Evolutionary conservation across 1,139 yeast species (phyloP), one percentile per base, ranked within the genome.

Genomic region (Kurtzmaniella quercitrusa): DNA sequence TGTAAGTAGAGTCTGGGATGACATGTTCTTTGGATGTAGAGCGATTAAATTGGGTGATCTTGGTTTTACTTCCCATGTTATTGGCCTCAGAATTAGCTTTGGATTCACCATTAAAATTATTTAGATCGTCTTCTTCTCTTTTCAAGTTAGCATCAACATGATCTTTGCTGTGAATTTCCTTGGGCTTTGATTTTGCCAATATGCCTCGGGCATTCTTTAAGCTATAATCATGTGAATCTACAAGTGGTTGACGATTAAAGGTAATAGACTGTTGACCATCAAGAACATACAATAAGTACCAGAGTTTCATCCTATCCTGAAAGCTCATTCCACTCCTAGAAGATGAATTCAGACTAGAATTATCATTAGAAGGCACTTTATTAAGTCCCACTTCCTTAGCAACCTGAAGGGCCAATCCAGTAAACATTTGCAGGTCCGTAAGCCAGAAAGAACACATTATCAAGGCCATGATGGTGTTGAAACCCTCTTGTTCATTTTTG

Each of bases 191-290:
- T 25, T 27, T 40, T 3, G 59, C 50, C 21, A 77, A 55, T 10
- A 73, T 55, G 40, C 63, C 60, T 47, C 72, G 62, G 40, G 79
- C 69, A 40, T 75, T 62, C 37, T 55, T 60, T 23, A 79, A 58
- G 1, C 77, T 59, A 40, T 65, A 68, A 40, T 81, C 84, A 15
- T 63, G 59, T 1, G 75, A 61, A 44, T 71, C 70, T 9, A 82
- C 73, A 41, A 82, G 58, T 0, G 85, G 81, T 45, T 77, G 76
- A 50, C 84, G 69, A 51, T 79, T 78, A 51, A 75, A 79, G 0
- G 84, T 75, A 53, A 83, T 60, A 51, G 85, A 77, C 53, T 82
- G 88, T 52, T 82, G 87, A 0, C 88, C 87, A 60, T 83, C 90
- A 34, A 82, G 63, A 12, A 81, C 77, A 57, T 79, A 83, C n/a